Evolutionary conservation across 202 grass and related monocot genomes (phyloP).

Genomic region (Digitaria exilis): DNA sequence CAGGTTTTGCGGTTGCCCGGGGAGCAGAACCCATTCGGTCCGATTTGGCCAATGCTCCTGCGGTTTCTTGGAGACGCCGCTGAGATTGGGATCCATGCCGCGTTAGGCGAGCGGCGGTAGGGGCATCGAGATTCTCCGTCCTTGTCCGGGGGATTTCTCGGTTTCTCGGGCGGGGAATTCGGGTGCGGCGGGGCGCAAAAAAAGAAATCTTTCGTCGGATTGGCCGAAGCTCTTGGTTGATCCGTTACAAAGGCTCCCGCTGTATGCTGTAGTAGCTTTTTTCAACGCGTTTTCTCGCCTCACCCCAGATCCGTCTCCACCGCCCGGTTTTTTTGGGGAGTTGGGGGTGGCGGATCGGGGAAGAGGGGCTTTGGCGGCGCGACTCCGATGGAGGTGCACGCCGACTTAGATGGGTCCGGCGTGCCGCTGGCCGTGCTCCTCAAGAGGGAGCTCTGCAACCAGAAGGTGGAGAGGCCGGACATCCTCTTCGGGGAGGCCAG

Average conservation of each 20-base stretch:
- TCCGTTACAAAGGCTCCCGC: background rate
- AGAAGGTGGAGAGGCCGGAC: slow-evolving; percentile 91
- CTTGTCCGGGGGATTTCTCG: background rate
- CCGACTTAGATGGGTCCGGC: slow-evolving; percentile 57
- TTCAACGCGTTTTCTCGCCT: slow-evolving; percentile 27
- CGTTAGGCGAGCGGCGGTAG: slow-evolving; percentile 21
- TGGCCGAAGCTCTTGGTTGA: slow-evolving; percentile 20
- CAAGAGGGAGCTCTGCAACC: slow-evolving; percentile 83
- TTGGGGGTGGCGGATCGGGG: slow-evolving; percentile 15
- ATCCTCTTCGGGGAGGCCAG: slow-evolving; percentile 74
- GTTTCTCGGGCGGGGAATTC: slow-evolving; percentile 26
- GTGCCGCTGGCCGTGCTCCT: slow-evolving; percentile 91
- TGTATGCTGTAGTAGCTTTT: slow-evolving; percentile 28
- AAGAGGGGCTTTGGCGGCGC: slow-evolving; percentile 2
- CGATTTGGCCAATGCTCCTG: slow-evolving; percentile 25
- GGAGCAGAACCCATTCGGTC: slow-evolving; percentile 11
- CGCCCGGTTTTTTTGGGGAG: background rate
- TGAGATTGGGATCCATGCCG: slow-evolving; percentile 31
- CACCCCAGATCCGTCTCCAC: slow-evolving; percentile 29
- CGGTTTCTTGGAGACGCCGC: slow-evolving; percentile 27
- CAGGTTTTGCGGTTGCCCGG: slow-evolving; percentile 16
- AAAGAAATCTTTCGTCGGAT: slow-evolving; percentile 14
- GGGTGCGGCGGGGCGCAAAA: background rate
- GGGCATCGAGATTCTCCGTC: slow-evolving; percentile 17
- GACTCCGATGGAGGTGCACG: slow-evolving; percentile 51